phyloP scores from a whole-genome alignment of 768 basidiomycete species.

The Porphyrellus cyaneotinctus region DNA sequence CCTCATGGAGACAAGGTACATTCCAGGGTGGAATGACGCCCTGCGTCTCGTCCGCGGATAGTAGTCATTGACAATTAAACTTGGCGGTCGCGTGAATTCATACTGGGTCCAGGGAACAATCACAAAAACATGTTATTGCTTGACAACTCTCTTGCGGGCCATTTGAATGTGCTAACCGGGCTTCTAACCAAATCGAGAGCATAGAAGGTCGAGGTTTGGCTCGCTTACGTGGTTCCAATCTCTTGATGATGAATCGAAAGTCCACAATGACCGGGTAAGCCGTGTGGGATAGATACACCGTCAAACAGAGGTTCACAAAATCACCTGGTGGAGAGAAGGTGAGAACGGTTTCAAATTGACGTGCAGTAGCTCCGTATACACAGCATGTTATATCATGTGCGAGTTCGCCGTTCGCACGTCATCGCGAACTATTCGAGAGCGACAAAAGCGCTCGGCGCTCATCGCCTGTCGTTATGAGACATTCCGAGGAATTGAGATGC shows the following conservation, averaged over 20 bases:
- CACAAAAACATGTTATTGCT: too few species aligned
- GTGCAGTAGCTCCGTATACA: not conserved
- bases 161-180: too few species aligned
- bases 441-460: not conserved
- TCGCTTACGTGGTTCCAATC: too few species aligned
- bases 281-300: not conserved
- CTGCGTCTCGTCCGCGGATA: constrained; percentile 17
- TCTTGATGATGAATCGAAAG: not conserved
- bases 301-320: not conserved
- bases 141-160: too few species aligned
- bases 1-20: constrained; percentile 1
- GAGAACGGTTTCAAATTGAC: not conserved
- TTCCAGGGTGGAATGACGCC: not conserved
- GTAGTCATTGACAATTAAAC: not conserved
- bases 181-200: too few species aligned
- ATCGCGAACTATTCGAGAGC: not conserved
- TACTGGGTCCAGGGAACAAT: not conserved
- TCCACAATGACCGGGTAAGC: not conserved
- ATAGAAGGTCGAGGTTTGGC: too few species aligned
- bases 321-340: not conserved
- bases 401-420: not conserved
- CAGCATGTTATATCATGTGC: not conserved
- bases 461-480: not conserved
- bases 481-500: not conserved
- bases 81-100: not conserved